Evolutionary conservation across 805 yeast species (phyloP), one percentile per base, ranked within the genome.

Genomic region (Tetrapisispora phaffii): DNA sequence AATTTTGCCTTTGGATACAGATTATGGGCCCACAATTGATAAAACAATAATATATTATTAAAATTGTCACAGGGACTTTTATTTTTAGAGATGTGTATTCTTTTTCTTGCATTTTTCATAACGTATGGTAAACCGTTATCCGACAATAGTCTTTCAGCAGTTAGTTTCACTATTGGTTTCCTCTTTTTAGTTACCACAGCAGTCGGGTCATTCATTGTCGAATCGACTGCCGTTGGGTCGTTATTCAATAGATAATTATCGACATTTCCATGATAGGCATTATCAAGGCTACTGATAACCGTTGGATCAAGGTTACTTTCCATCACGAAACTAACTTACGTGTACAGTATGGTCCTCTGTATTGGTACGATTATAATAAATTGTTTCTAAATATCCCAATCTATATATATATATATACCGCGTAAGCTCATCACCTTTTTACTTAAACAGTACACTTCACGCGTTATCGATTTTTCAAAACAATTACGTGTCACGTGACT

Each of bases 1-100:
- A 88, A 85, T 50, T 76, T 80, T 15, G 93, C 86, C 65, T 82
- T 84, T 4, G 96, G 95, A 57, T 74, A 86, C 33, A 87, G 54
- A 20, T 73, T 68, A 59, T 84, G 90, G 0, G 82, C 87, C 89
- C 90, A 84, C 29, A 79, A 54, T 61, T 82, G 87, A 59, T 82
- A 84, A 32, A 74, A 68, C 26, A 71, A 71, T 7, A 82, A 59
- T 7, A 84, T 58, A 22, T 53, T 49, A 1, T 56, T 44, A 33
- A 62, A 50, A 43, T 62, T 62, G 15, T 59, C 62, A 39, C 55
- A 50, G 10, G 49, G 48, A 10, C 47, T 51, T 20, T 54, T 53
- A 24, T 51, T 55, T 36, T 47, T 56, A 31, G 66, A 56, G 42
- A 71, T 69, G 40, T 63, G 61, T 43, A 66, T 58, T 15, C 60